Evolutionary conservation across 257 asterid genomes (phyloP).

Genomic region (Apocynum venetum): DNA sequence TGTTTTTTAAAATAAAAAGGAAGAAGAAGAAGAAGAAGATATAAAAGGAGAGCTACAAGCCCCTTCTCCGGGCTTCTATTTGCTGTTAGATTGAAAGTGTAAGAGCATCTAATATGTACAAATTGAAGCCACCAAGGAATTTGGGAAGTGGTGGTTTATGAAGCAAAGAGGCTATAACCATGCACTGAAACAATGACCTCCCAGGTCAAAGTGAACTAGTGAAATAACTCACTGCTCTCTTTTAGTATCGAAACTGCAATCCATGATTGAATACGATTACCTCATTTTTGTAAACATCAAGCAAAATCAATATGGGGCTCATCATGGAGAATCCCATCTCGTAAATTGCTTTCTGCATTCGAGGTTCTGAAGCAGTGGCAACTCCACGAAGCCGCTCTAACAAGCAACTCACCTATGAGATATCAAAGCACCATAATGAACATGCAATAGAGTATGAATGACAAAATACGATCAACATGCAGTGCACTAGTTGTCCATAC

Average conservation of each 20-base stretch:
- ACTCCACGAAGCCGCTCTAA: conserved; percentile 98
- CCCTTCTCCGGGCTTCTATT: background rate
- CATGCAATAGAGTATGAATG: conserved; percentile 7
- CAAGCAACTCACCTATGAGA: conserved; percentile 74
- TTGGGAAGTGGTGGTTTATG: background rate
- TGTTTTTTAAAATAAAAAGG: too few species aligned
- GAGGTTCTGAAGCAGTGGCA: conserved; percentile 91
- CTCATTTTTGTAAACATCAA: conserved; percentile 86
- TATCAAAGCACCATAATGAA: conserved; percentile 21
- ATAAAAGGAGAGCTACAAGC: background rate
- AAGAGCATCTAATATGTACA: background rate
- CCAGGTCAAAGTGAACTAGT: background rate
- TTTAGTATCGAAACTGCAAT: conserved; percentile 7
- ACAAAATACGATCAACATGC: background rate
- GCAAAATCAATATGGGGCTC: conserved; percentile 68
- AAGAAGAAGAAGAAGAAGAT: background rate
- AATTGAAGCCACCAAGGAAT: too few species aligned
- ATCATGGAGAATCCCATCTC: conserved; percentile 72
- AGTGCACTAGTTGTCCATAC: conserved; percentile 33
- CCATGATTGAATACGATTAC: conserved; percentile 33
- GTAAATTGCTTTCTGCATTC: conserved; percentile 80
- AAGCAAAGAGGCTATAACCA: background rate
- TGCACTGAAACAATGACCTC: background rate
- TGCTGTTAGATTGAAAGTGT: background rate
- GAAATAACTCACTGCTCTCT: background rate